phyloP scores from a whole-genome alignment of 2,329 filamentous ascomycete species.

The Cercospora sojina region DNA sequence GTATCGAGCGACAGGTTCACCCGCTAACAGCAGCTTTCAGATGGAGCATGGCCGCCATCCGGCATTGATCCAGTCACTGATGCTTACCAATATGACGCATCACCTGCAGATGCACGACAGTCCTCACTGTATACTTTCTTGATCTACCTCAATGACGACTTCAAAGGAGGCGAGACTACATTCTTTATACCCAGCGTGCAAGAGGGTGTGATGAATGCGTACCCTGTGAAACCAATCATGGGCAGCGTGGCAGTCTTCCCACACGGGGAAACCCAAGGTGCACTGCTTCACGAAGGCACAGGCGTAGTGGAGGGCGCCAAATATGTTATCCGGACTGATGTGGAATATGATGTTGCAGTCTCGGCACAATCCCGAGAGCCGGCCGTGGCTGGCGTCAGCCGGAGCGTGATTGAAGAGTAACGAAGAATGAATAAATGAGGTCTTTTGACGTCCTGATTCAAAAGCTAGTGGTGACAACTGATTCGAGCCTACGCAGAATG shows the following conservation, averaged over 20 bases:
- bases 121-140: constrained; percentile 69
- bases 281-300: constrained; percentile 67
- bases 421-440: neutral
- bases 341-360: constrained; percentile 62
- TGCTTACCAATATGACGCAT: constrained; percentile 66
- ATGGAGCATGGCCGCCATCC: constrained; percentile 72
- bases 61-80: constrained; percentile 57
- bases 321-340: constrained; percentile 70
- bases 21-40: neutral
- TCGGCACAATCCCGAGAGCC: neutral
- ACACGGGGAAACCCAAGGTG: constrained; percentile 65
- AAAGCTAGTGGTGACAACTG: neutral
- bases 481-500: neutral
- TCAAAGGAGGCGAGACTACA: constrained; percentile 68
- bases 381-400: neutral
- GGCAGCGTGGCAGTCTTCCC: constrained; percentile 68
- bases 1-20: neutral
- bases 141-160: constrained; percentile 70
- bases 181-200: constrained; percentile 65
- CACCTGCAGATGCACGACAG: constrained; percentile 58
- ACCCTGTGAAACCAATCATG: constrained; percentile 67
- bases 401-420: constrained; percentile 10
- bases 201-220: constrained; percentile 68
- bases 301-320: constrained; percentile 65
- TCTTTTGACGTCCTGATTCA: too few relatives aligned